A percentile compares a stretch with the other conserved stretches of the same genome.
Evolutionary conservation across 495 filamentous ascomycete genomes (phyloP).

Genomic region (Trichoderma erinaceum): DNA sequence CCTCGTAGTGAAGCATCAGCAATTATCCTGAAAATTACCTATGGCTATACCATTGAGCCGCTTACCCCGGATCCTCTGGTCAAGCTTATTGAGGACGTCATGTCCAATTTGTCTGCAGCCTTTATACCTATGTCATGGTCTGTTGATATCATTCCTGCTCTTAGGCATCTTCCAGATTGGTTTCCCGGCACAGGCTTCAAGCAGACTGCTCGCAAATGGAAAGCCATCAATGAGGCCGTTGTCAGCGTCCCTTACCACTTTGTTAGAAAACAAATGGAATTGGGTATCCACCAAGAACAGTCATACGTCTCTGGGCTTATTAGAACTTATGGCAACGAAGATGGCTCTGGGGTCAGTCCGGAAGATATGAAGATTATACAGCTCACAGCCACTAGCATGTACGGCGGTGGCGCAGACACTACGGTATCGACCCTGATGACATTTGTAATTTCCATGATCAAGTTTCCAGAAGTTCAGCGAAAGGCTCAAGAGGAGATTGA

Average conservation of each 20-base stretch:
- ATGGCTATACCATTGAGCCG: conserved; percentile 44
- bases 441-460: conserved; percentile 47
- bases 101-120: conserved; percentile 36
- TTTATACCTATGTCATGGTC: conserved; percentile 35
- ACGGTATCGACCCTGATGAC: conserved; percentile 31
- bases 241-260: conserved; percentile 37
- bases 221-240: conserved; percentile 21
- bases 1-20: conserved; percentile 29
- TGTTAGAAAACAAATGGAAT: conserved; percentile 39
- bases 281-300: conserved; percentile 23
- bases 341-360: conserved; percentile 25
- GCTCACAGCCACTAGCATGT: conserved; percentile 40
- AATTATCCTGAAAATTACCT: conserved; percentile 42
- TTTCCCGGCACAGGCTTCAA: conserved; percentile 45
- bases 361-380: conserved; percentile 26
- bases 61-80: conserved; percentile 39
- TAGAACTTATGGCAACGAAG: conserved; percentile 22
- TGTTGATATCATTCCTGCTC: conserved; percentile 38
- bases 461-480: conserved; percentile 30
- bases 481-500: conserved; percentile 48
- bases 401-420: conserved; percentile 44
- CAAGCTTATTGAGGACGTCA: conserved; percentile 31
- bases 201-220: conserved; percentile 31
- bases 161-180: conserved; percentile 41
- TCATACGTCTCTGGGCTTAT: conserved; percentile 40